Conservation (phyloP, 2,329 filamentous ascomycete species). For the Ceratocystis albifundus region DNA sequence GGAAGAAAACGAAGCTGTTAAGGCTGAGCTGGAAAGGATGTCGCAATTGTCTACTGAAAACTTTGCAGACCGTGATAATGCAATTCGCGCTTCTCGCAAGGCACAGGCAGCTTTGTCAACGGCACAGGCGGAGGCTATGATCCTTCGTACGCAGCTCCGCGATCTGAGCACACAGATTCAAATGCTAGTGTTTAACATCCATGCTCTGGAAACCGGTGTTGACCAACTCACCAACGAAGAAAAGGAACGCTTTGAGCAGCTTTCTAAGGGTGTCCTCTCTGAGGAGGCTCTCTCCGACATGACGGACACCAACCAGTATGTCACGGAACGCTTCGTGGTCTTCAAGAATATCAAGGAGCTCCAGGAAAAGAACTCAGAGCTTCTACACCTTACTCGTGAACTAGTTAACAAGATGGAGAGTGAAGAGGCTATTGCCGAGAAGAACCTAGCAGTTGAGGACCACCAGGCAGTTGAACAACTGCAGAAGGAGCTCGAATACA, state of each 20-base stretch:
- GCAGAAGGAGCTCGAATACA: slow-evolving; percentile 57
- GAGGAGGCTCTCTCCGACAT: slow-evolving; percentile 61
- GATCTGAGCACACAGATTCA: slow-evolving; percentile 86
- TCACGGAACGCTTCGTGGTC: slow-evolving; percentile 76
- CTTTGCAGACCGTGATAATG: slow-evolving; percentile 65
- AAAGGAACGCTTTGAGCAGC: slow-evolving; percentile 60
- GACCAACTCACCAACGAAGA: slow-evolving; percentile 62
- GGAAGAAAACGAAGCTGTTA: slow-evolving; percentile 66
- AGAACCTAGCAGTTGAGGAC: slow-evolving; percentile 51
- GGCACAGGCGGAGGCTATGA: slow-evolving; percentile 57
- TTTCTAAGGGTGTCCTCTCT: slow-evolving; percentile 63
- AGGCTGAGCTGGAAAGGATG: slow-evolving; percentile 71
- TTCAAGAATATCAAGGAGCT: slow-evolving; percentile 79
- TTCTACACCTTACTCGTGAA: slow-evolving; percentile 71
- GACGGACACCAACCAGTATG: slow-evolving; percentile 77
- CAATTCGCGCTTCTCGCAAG: slow-evolving; percentile 67
- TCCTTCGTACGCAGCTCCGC: slow-evolving; percentile 74
- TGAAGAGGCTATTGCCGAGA: slow-evolving; percentile 63
- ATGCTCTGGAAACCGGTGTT: slow-evolving; percentile 68
- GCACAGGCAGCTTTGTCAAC: slow-evolving; percentile 60
- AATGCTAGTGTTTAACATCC: slow-evolving; percentile 75
- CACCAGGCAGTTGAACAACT: slow-evolving; percentile 63
- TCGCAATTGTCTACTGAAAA: slow-evolving; percentile 74
- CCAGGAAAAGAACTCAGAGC: slow-evolving; percentile 75
- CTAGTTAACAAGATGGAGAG: slow-evolving; percentile 84